Percentiles rank a stretch among this genome's conserved stretches.
phyloP scores from a whole-genome alignment of 495 filamentous ascomycete genomes.

The Articulospora tetracladia region DNA sequence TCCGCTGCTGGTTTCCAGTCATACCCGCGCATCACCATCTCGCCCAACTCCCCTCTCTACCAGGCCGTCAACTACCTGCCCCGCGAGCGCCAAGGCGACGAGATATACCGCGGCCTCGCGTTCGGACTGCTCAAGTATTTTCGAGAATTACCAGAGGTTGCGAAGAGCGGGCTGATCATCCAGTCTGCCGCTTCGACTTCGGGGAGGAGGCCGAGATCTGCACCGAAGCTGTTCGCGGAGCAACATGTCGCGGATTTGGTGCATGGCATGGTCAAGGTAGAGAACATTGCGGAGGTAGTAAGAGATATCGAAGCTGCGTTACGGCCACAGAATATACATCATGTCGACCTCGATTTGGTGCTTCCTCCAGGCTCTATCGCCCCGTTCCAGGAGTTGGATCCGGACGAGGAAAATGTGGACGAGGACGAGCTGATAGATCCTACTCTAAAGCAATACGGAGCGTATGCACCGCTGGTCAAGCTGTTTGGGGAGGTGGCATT shows the following conservation, averaged over 20 bases:
- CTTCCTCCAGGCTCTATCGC: constrained; percentile 72
- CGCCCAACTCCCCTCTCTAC: constrained; percentile 93
- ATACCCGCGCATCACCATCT: constrained; percentile 85
- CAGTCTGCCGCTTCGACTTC: constrained; percentile 39
- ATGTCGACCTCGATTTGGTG: constrained; percentile 85
- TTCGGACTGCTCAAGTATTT: constrained; percentile 94
- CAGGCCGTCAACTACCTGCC: constrained; percentile 88
- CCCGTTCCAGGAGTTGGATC: constrained; percentile 44
- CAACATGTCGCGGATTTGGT: constrained; percentile 90
- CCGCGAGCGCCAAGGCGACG: constrained; percentile 88
- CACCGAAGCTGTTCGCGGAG: constrained; percentile 75
- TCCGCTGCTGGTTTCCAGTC: constrained; percentile 81
- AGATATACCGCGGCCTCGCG: constrained; percentile 81
- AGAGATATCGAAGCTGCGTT: constrained; percentile 66
- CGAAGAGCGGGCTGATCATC: constrained; percentile 58
- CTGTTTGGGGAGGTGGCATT: constrained; percentile 80
- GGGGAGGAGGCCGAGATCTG: constrained; percentile 49
- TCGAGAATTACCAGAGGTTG: constrained; percentile 69
- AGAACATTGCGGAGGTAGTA: constrained; percentile 69
- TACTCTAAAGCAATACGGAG: constrained; percentile 63
- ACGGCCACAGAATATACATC: constrained; percentile 71
- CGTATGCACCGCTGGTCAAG: constrained; percentile 68
- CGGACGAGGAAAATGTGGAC: constrained; percentile 43
- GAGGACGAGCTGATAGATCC: constrained; percentile 58
- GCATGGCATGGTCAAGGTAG: constrained; percentile 72